Percentiles rank a stretch among this genome's conserved stretches.
These are phyloP conservation scores for Lyophyllum decastes DNA, from an alignment of 768 basidiomycete genomes.

Conservation along the genomic window DNA sequence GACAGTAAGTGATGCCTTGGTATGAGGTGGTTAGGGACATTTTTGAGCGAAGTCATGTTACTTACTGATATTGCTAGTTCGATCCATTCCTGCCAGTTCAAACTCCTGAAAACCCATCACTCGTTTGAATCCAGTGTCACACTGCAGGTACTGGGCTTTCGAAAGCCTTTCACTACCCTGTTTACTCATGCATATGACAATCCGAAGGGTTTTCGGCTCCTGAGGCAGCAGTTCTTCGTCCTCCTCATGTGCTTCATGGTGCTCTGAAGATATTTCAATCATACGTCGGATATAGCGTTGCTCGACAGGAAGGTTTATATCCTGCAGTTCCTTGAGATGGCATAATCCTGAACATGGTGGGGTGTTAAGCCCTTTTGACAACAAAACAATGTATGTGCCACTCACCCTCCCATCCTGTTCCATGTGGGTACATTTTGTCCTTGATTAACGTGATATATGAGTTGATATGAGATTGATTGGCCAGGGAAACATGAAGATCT, in stretches of 20 bases:
- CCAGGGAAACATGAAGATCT: constrained; percentile 27
- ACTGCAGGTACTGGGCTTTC: constrained; percentile 22
- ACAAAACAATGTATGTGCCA: too few relatives aligned
- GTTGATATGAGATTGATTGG: constrained; percentile 13
- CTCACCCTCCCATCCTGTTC: too few relatives aligned
- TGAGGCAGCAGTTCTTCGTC: neutral
- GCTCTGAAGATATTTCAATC: neutral
- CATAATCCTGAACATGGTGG: too few relatives aligned
- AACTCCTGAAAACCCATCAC: constrained; percentile 28
- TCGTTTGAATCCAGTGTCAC: constrained; percentile 28
- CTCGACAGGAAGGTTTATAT: neutral
- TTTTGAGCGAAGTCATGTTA: neutral
- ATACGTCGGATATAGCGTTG: neutral
- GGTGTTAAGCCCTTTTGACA: too few relatives aligned
- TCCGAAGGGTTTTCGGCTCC: neutral
- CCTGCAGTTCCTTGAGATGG: neutral
- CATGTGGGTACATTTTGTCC: too few relatives aligned
- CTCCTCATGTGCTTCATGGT: neutral
- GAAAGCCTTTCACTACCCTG: constrained; percentile 19
- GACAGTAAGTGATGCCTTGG: neutral
- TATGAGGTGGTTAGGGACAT: neutral
- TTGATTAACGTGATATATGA: neutral
- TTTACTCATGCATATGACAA: constrained; percentile 26
- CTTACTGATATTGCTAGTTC: constrained; percentile 20
- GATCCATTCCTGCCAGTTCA: constrained; percentile 22